These are phyloP conservation scores for Septoria petroselini DNA, from an alignment of 2,329 filamentous ascomycete species.

Conservation along the genomic window DNA sequence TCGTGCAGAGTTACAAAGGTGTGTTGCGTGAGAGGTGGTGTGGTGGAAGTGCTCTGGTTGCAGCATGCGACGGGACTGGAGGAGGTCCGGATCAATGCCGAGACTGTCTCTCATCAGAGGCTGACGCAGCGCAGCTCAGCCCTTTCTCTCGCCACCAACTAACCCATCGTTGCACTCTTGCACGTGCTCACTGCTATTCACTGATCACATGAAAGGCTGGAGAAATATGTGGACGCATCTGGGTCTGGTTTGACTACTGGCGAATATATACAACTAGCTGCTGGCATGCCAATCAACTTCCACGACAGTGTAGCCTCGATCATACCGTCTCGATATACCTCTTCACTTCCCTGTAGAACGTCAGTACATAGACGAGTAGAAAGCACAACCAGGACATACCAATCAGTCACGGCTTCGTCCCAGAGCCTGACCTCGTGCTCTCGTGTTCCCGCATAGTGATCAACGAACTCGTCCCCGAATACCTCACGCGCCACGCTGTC, in stretches of 20 bases:
- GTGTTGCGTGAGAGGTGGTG: neutral
- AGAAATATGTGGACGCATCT: too few species aligned
- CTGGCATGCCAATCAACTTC: neutral
- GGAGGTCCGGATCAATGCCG: neutral
- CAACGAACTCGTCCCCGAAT: slow-evolving; percentile 91
- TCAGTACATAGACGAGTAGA: slow-evolving; percentile 13
- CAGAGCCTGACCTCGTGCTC: slow-evolving; percentile 87
- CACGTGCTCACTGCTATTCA: too few species aligned
- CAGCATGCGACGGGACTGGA: neutral
- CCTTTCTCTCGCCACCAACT: too few species aligned
- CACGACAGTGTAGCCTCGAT: neutral
- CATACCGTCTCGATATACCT: slow-evolving; percentile 41
- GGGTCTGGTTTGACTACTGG: neutral
- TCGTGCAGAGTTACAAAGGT: slow-evolving; percentile 4
- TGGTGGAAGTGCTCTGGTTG: neutral
- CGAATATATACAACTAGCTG: slow-evolving; percentile 7
- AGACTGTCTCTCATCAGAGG: too few species aligned
- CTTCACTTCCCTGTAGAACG: slow-evolving; percentile 37
- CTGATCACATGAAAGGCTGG: too few species aligned
- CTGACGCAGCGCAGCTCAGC: too few species aligned
- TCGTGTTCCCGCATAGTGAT: slow-evolving; percentile 88
- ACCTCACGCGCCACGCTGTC: slow-evolving; percentile 89
- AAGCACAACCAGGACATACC: slow-evolving; percentile 57
- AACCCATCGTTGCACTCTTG: too few species aligned
- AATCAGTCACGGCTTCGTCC: slow-evolving; percentile 96